Evolutionary conservation across 768 basidiomycete genomes (phyloP), one percentile per base, ranked within the genome.

Genomic region (Collybia mongolica): DNA sequence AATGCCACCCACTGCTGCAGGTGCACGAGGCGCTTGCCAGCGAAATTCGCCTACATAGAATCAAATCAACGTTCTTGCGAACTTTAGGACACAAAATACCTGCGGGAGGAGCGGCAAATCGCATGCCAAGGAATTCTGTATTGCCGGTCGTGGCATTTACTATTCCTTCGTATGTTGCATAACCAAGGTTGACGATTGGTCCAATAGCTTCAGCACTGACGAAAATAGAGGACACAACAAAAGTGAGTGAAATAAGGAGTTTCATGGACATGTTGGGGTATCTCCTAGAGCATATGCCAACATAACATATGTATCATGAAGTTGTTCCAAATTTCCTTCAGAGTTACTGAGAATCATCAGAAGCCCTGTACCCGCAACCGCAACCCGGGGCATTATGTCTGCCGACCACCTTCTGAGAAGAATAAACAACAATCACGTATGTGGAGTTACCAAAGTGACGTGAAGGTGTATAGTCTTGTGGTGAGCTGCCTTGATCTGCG

Each of bases 21-120:
- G 72, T 17, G 52, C 40, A 19, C 63, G 63, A 5, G 73, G 73
- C 0, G 61, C 67, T 40, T 58, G 55, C 61, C 70, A 76, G 18
- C 75, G 66, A 15, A 68, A 52, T 18, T 52, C 52, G 17, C 66
- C 73, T 71, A 19, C 49, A 36, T 23, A 23, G 22, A 4, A 42
- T 23, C 24, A 17, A 3, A 14, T 20, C n/a, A 43, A 40, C 29
- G 6, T 24, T 26, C 9, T 17, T 18, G 42, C 7, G 1, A 5
- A 22, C 17, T 20, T 32, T 17, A 32, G 3, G 5, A 19, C 11
- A 38, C 28, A 43, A n/a, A 37, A 20, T 20, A 75, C 78, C 78
- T 24, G 69, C 52, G 2, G 80, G 79, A 22, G 77, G 64, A 15
- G 75, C 76, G 9, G 81, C 80, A 61, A 75, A 82, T 6, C 79